phyloP scores from a whole-genome alignment of 495 filamentous ascomycete genomes.

The Annulohypoxylon stygium region DNA sequence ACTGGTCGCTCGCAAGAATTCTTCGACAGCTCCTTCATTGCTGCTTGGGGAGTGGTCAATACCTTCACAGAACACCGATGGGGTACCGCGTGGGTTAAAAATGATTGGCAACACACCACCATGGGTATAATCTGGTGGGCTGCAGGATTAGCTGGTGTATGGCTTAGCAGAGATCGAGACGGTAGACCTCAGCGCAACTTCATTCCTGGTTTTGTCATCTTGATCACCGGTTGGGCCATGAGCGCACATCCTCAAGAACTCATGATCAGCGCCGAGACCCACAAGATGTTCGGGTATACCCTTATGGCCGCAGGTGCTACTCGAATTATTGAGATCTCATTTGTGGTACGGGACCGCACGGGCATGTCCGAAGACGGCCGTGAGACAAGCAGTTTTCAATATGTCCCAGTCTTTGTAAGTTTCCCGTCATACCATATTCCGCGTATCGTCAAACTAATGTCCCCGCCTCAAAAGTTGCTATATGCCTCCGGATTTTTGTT shows the following conservation, averaged over 20 bases:
- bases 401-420: constrained; percentile 88
- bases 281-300: constrained; percentile 93
- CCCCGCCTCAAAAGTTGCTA: constrained; percentile 71
- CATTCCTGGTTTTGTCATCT: constrained; percentile 89
- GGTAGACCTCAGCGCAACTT: constrained; percentile 92
- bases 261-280: constrained; percentile 87
- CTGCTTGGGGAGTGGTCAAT: constrained; percentile 95
- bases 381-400: constrained; percentile 89
- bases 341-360: constrained; percentile 80
- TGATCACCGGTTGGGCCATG: constrained; percentile 97
- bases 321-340: constrained; percentile 91
- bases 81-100: constrained; percentile 90
- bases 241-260: constrained; percentile 85
- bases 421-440: not conserved
- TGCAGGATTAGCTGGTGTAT: constrained; percentile 90
- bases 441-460: constrained; percentile 20
- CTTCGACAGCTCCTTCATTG: constrained; percentile 92
- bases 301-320: constrained; percentile 90
- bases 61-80: constrained; percentile 98
- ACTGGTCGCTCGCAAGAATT: constrained; percentile 95
- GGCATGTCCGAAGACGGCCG: constrained; percentile 66
- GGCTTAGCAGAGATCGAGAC: constrained; percentile 85
- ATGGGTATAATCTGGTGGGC: constrained; percentile 99
- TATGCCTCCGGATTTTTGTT: constrained; percentile 96
- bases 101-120: constrained; percentile 95